Evolutionary conservation across 345 rosid genomes (phyloP).

Genomic region (Geranium brycei): DNA sequence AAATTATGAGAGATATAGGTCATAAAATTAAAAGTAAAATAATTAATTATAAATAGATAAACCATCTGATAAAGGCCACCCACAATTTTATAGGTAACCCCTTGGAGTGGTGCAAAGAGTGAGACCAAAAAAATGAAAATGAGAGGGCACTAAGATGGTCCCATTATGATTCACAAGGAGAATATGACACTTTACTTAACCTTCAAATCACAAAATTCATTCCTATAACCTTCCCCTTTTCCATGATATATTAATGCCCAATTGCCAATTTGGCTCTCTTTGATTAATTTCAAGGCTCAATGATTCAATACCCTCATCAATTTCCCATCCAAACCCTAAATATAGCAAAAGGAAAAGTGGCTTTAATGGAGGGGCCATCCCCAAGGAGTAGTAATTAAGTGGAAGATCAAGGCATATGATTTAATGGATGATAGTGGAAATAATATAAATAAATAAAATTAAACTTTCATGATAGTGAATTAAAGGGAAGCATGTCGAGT

Average conservation of each 20-base stretch:
- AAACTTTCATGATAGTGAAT: too few species aligned
- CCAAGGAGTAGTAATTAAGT: conserved; percentile 24
- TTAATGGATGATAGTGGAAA: conserved; percentile 12
- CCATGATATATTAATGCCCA: neutral
- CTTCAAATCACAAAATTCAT: conserved; percentile 11
- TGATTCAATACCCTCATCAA: neutral
- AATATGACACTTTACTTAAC: conserved; percentile 26
- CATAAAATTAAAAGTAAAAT: too few species aligned
- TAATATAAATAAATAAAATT: too few species aligned
- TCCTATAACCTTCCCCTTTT: conserved; percentile 1
- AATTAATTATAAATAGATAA: too few species aligned
- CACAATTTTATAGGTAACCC: too few species aligned
- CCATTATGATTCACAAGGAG: conserved; percentile 17
- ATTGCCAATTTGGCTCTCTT: neutral
- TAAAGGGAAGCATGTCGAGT: too few species aligned
- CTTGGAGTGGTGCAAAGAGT: too few species aligned
- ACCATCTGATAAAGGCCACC: too few species aligned
- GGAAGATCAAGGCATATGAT: conserved; percentile 31
- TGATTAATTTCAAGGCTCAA: conserved; percentile 6
- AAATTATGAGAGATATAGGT: too few species aligned
- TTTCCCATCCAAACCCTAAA: conserved; percentile 8
- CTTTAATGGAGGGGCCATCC: conserved; percentile 29
- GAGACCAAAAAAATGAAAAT: neutral
- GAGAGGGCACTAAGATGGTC: neutral
- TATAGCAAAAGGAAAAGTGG: conserved; percentile 10